phyloP scores from a whole-genome alignment of 192 early-diverging fungal genomes.

The Helicostylum pulchrum region DNA sequence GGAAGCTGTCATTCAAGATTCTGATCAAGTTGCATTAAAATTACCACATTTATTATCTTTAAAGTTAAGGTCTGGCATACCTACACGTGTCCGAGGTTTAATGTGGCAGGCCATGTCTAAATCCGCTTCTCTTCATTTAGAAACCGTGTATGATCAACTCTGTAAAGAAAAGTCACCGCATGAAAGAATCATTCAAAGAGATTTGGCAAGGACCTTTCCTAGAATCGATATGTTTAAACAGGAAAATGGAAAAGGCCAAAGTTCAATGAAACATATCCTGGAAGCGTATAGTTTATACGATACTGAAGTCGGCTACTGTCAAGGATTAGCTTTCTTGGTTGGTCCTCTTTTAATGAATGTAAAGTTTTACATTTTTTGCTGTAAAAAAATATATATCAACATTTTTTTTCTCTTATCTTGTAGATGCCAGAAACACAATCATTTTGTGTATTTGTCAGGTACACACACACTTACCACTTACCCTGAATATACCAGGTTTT shows the following conservation, averaged over 20 bases:
- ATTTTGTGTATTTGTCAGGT: conserved; percentile 90
- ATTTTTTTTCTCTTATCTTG: too few species aligned
- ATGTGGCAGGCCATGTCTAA: conserved; percentile 91
- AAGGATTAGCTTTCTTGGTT: conserved; percentile 93
- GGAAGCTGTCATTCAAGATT: conserved; percentile 75
- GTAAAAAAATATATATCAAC: too few species aligned
- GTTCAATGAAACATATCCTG: conserved; percentile 79
- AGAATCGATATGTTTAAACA: conserved; percentile 80
- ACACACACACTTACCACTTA: too few species aligned
- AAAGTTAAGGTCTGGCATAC: conserved; percentile 75
- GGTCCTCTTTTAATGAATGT: conserved; percentile 91
- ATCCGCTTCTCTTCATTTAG: conserved; percentile 74
- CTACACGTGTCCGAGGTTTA: conserved; percentile 76
- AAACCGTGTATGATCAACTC: conserved; percentile 80
- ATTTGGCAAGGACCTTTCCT: conserved; percentile 92
- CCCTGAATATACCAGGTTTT: not conserved
- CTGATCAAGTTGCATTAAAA: conserved; percentile 59
- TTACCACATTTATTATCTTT: conserved; percentile 65
- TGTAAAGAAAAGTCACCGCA: conserved; percentile 70
- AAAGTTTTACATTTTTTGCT: conserved; percentile 44
- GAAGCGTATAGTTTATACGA: conserved; percentile 96
- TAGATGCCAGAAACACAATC: conserved; percentile 94
- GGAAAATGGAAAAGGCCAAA: conserved; percentile 82
- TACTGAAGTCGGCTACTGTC: conserved; percentile 94
- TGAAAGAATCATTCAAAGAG: conserved; percentile 89